A percentile compares a stretch with the other conserved stretches of the same genome.
Conservation (phyloP, 192 early-diverging fungal genomes). For the Coemansia erecta region DNA sequence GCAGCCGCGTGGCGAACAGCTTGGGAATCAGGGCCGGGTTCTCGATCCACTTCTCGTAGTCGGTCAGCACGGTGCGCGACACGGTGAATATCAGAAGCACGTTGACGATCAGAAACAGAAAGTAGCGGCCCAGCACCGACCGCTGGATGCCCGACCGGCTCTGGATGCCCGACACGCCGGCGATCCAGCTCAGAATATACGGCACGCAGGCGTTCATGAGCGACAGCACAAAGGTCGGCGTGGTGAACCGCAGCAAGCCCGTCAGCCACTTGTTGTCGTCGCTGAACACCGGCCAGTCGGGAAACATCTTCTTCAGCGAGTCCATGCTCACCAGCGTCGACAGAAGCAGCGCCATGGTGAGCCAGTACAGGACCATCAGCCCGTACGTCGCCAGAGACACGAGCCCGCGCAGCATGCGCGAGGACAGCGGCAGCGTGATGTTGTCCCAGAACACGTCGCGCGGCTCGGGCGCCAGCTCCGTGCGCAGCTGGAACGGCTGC, state of each 20-base stretch:
- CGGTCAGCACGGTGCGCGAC: constrained; percentile 62
- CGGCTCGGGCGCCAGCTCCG: constrained; percentile 44
- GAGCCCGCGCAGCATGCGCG: constrained; percentile 18
- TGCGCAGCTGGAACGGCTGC: constrained; percentile 48
- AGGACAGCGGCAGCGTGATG: constrained; percentile 26
- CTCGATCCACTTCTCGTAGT: constrained; percentile 66
- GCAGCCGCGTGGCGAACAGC: constrained; percentile 65
- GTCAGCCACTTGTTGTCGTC: constrained; percentile 49
- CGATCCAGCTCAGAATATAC: constrained; percentile 41
- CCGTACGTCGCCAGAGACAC: constrained; percentile 53
- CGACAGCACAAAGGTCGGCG: constrained; percentile 40
- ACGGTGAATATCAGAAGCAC: constrained; percentile 72
- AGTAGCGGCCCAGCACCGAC: constrained; percentile 60
- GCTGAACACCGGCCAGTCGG: constrained; percentile 49
- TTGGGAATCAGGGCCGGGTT: constrained; percentile 63
- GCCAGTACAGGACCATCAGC: constrained; percentile 71
- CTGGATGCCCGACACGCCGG: constrained; percentile 43
- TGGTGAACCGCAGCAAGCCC: constrained; percentile 39
- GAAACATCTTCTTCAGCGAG: constrained; percentile 50
- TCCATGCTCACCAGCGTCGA: constrained; percentile 59
- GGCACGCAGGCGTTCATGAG: constrained; percentile 47
- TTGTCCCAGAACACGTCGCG: constrained; percentile 52
- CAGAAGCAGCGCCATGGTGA: constrained; percentile 63
- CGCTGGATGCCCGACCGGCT: constrained; percentile 42
- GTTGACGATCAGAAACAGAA: constrained; percentile 73